A percentile compares a stretch with the other conserved stretches of the same genome.
Evolutionary conservation across 2,329 filamentous ascomycete species (phyloP).

Genomic region (Calonectria hongkongensis): DNA sequence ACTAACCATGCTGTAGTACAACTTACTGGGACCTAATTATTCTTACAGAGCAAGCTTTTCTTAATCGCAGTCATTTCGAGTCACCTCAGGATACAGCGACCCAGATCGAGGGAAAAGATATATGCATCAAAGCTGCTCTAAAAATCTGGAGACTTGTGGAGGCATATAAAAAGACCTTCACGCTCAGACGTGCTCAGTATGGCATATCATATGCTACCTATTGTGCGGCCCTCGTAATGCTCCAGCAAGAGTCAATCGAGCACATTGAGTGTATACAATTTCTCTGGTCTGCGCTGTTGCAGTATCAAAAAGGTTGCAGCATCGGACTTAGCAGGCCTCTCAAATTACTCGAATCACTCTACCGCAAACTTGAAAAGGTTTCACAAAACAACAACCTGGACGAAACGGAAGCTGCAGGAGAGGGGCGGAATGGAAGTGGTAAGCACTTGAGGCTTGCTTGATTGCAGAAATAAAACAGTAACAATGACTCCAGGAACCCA

Average conservation of each 20-base stretch:
- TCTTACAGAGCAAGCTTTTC: slow-evolving; percentile 9
- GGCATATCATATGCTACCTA: not conserved
- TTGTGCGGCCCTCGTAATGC: slow-evolving; percentile 8
- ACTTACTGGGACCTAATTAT: slow-evolving; percentile 8
- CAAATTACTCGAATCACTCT: slow-evolving; percentile 4
- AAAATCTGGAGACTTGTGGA: slow-evolving; percentile 9
- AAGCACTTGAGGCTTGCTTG: not conserved
- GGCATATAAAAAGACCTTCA: not conserved
- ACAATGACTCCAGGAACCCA: not conserved
- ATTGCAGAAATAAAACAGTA: not conserved
- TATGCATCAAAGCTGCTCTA: not conserved
- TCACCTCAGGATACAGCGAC: not conserved
- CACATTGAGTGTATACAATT: not conserved
- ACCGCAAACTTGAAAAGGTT: not conserved
- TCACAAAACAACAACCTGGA: no score
- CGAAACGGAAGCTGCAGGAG: not conserved
- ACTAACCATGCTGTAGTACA: not conserved
- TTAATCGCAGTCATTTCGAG: not conserved
- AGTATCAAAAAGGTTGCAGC: not conserved
- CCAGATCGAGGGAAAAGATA: not conserved
- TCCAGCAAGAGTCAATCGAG: not conserved
- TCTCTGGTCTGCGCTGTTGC: not conserved
- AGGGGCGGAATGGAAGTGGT: not conserved
- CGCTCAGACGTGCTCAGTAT: not conserved
- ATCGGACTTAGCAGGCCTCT: not conserved